These are phyloP conservation scores for Penicillium expansum DNA, from an alignment of 2,329 filamentous ascomycete genomes.

Conservation along the genomic window DNA sequence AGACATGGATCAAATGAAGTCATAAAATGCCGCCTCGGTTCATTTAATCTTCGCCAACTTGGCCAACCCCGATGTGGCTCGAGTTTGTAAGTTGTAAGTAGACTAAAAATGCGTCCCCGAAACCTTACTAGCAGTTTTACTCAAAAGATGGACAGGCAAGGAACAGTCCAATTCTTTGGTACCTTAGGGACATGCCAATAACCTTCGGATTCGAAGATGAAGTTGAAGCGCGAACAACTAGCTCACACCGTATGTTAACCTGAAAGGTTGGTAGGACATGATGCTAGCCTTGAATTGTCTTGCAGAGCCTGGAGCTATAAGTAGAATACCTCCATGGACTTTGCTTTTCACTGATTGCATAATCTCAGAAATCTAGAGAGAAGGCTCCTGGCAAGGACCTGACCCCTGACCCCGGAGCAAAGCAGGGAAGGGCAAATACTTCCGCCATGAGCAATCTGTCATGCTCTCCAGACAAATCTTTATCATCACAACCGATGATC, in stretches of 20 bases:
- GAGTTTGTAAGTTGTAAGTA: neutral
- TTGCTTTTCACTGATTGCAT: neutral
- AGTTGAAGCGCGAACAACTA: neutral
- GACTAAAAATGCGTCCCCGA: neutral
- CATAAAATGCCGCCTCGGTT: no score
- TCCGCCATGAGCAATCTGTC: neutral
- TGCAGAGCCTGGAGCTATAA: neutral
- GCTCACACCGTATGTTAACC: neutral
- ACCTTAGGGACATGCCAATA: neutral
- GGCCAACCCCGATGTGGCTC: neutral
- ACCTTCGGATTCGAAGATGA: neutral
- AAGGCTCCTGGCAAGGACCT: neutral
- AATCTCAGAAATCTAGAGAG: neutral
- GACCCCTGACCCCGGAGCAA: neutral
- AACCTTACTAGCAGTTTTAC: neutral
- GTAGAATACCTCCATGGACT: no score
- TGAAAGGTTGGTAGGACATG: neutral
- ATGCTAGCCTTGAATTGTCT: neutral
- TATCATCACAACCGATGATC: neutral
- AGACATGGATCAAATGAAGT: neutral
- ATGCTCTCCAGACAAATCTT: neutral
- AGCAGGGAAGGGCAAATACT: neutral
- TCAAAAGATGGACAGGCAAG: neutral
- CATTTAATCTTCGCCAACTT: neutral
- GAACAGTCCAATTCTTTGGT: neutral